Evolutionary conservation across 1,139 yeast species (phyloP).

Genomic region (Candida sanyaensis): DNA sequence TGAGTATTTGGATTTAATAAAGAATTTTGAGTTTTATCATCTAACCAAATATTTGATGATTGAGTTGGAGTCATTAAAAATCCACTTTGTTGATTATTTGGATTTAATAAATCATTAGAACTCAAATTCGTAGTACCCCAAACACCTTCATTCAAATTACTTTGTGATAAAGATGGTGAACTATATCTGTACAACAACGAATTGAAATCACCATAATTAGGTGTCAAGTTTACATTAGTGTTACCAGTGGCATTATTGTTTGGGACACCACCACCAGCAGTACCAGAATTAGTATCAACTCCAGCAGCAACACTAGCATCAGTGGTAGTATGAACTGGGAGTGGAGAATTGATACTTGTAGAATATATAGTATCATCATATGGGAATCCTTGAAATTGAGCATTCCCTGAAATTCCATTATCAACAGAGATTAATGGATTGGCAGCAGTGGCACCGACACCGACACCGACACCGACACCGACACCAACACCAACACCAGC

Average conservation of each 20-base stretch:
- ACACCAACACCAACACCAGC: not conserved
- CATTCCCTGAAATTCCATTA: conserved; percentile 4
- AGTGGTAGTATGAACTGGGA: conserved; percentile 8
- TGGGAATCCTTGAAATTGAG: conserved; percentile 20
- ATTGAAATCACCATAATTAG: conserved; percentile 14
- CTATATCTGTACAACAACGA: conserved; percentile 17
- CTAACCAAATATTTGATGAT: conserved; percentile 16
- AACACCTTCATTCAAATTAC: conserved; percentile 13
- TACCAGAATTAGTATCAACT: no score
- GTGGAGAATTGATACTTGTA: conserved; percentile 13
- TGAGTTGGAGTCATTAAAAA: conserved; percentile 16
- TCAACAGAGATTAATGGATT: conserved; percentile 1
- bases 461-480: no score
- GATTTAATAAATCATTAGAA: conserved; percentile 4
- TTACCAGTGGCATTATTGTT: not conserved
- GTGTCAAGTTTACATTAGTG: conserved; percentile 4
- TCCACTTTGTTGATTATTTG: conserved; percentile 3
- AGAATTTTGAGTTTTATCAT: conserved; percentile 9
- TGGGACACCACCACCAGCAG: no score
- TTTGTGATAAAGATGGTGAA: conserved; percentile 18
- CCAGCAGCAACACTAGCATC: no score
- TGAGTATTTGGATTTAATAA: conserved; percentile 14
- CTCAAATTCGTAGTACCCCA: conserved; percentile 12
- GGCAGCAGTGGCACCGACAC: no score
- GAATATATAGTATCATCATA: conserved; percentile 24